These are phyloP conservation scores for Cercospora nicotianae DNA, from an alignment of 2,329 filamentous ascomycete genomes.

Conservation along the genomic window DNA sequence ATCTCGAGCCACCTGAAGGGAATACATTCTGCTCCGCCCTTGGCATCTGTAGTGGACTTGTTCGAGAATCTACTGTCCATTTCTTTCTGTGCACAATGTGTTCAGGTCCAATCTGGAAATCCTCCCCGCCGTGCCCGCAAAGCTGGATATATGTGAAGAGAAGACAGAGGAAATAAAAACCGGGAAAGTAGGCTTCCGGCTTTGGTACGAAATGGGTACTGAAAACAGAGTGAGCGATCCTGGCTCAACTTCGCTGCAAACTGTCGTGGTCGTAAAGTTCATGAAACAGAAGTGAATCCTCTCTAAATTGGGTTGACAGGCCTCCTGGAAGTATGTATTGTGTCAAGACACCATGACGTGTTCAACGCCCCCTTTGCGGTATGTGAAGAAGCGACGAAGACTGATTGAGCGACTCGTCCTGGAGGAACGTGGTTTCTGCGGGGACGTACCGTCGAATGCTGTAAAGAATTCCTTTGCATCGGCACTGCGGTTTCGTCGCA, in stretches of 20 bases:
- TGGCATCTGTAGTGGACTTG: background rate
- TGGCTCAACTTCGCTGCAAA: background rate
- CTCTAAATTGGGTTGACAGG: background rate
- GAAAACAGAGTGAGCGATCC: background rate
- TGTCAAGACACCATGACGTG: conserved; percentile 17
- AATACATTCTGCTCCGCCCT: background rate
- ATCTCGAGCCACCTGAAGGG: background rate
- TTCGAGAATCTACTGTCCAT: background rate
- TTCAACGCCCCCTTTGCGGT: conserved; percentile 16
- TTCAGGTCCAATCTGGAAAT: background rate
- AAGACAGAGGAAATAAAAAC: background rate
- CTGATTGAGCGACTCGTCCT: conserved; percentile 22
- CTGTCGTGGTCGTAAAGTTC: background rate
- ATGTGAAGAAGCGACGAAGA: conserved; percentile 19
- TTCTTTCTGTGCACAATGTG: background rate
- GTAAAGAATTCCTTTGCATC: conserved; percentile 14
- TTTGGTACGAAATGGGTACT: background rate
- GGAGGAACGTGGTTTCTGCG: conserved; percentile 13
- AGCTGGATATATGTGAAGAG: background rate
- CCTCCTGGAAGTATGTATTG: background rate
- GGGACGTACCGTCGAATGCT: conserved; percentile 7
- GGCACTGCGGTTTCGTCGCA: conserved; percentile 12
- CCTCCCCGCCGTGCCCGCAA: conserved; percentile 1
- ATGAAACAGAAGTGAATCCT: background rate
- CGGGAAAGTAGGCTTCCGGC: background rate